Conservation (phyloP, 257 asterid genomes). For the Penstemon barbatus region DNA sequence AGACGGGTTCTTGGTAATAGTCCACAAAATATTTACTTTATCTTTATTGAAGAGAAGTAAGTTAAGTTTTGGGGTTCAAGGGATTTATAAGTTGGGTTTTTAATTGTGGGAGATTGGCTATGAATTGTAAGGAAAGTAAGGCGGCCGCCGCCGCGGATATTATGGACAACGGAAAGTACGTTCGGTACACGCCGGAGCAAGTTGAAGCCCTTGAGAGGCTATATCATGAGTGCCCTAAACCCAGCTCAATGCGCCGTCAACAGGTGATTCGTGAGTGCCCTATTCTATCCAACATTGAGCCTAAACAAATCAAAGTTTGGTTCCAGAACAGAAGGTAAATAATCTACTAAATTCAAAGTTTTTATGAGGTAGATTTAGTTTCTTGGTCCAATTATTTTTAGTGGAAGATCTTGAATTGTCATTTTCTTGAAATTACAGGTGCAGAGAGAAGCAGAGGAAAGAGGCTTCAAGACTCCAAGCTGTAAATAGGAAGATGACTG, state of each 20-base stretch:
- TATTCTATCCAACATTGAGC: slow-evolving; percentile 75
- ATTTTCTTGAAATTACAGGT: slow-evolving; percentile 43
- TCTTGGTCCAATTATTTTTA: background rate
- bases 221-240: slow-evolving; percentile 88
- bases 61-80: background rate
- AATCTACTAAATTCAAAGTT: no score
- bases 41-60: no score
- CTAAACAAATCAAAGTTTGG: slow-evolving; percentile 95
- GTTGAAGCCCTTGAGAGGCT: slow-evolving; percentile 95
- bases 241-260: slow-evolving; percentile 85
- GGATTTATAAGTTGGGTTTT: slow-evolving; percentile 9
- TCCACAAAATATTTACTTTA: no score
- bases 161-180: slow-evolving; percentile 72
- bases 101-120: slow-evolving; percentile 46
- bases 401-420: slow-evolving; percentile 12
- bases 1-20: no score
- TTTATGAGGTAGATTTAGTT: no score
- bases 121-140: slow-evolving; percentile 72
- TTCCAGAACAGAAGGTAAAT: slow-evolving; percentile 84
- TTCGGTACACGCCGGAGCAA: slow-evolving; percentile 86
- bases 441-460: slow-evolving; percentile 91
- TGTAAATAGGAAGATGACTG: slow-evolving; percentile 82
- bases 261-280: slow-evolving; percentile 88
- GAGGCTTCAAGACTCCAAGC: slow-evolving; percentile 84
- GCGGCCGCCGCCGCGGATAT: background rate